Evolutionary conservation across 2,329 filamentous ascomycete genomes (phyloP).

Genomic region (Pseudogymnoascus sp.): DNA sequence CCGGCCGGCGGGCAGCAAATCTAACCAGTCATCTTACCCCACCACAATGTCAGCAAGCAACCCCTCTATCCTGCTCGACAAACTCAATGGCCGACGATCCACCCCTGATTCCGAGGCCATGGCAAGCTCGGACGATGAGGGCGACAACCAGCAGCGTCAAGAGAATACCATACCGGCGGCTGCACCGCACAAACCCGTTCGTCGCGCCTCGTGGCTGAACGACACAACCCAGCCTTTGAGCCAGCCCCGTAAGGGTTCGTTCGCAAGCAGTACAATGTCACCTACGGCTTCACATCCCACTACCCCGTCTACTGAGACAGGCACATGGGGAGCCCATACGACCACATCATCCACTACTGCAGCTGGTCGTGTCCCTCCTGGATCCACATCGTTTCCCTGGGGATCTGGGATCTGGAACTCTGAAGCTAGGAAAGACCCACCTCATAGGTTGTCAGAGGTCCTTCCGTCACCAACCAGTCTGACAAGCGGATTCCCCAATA

Average conservation of each 20-base stretch:
- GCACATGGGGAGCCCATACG: slow-evolving; percentile 48
- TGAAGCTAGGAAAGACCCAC: slow-evolving; percentile 66
- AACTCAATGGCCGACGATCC: slow-evolving; percentile 68
- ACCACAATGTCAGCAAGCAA: slow-evolving; percentile 47
- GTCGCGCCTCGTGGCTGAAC: slow-evolving; percentile 78
- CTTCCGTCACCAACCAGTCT: slow-evolving; percentile 64
- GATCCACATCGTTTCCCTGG: slow-evolving; percentile 54
- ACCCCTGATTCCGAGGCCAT: slow-evolving; percentile 92
- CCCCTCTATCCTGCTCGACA: slow-evolving; percentile 63
- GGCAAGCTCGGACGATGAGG: slow-evolving; percentile 90
- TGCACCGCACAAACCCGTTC: slow-evolving; percentile 53
- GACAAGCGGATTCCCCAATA: slow-evolving; percentile 36
- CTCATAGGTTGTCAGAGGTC: slow-evolving; percentile 65
- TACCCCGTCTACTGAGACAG: slow-evolving; percentile 63
- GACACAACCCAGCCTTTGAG: slow-evolving; percentile 59
- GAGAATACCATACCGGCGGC: slow-evolving; percentile 40
- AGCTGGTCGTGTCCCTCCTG: slow-evolving; percentile 39
- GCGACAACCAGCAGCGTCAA: slow-evolving; percentile 51
- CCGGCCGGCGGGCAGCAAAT: slow-evolving; percentile 44
- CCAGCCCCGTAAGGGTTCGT: slow-evolving; percentile 65
- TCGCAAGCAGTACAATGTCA: slow-evolving; percentile 68
- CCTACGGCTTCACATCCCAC: slow-evolving; percentile 72
- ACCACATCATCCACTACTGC: slow-evolving; percentile 34
- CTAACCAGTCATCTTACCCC: slow-evolving; percentile 35
- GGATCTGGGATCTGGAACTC: slow-evolving; percentile 76